Evolutionary conservation across 2,329 filamentous ascomycete genomes (phyloP).

Genomic region (Chaetomiaceae sp.): DNA sequence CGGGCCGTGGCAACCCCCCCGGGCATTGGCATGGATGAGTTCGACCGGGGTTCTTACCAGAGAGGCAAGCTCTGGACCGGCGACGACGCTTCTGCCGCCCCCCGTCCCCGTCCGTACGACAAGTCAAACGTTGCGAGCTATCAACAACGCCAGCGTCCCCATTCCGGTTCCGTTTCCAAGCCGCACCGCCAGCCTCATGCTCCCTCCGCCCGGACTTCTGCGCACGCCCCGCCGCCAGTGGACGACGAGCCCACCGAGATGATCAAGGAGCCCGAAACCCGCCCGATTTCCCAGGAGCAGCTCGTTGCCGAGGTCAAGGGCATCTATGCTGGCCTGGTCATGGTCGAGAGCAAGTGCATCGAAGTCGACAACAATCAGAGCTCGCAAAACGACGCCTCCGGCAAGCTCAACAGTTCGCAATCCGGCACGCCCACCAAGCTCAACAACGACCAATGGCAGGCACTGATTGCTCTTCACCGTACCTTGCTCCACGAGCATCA

Average conservation of each 20-base stretch:
- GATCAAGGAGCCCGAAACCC: slow-evolving; percentile 52
- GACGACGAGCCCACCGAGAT: slow-evolving; percentile 20
- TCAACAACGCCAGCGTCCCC: slow-evolving; percentile 14
- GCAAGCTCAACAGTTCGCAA: slow-evolving; percentile 43
- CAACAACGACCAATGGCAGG: slow-evolving; percentile 72
- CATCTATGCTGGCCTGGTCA: slow-evolving; percentile 75
- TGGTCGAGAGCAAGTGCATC: slow-evolving; percentile 84
- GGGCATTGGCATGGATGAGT: slow-evolving; percentile 7
- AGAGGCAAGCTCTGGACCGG: slow-evolving; percentile 21
- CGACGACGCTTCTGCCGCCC: slow-evolving; percentile 7
- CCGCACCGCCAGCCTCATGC: slow-evolving; percentile 8
- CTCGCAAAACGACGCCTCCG: slow-evolving; percentile 36
- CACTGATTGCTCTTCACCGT: slow-evolving; percentile 72
- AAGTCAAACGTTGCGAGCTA: slow-evolving; percentile 20
- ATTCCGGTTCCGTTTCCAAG: slow-evolving; percentile 12
- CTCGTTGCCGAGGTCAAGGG: slow-evolving; percentile 74
- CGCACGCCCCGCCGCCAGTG: slow-evolving; percentile 3
- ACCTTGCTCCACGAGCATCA: slow-evolving; percentile 78
- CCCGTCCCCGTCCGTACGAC: slow-evolving; percentile 14
- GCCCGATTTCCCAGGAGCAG: slow-evolving; percentile 69
- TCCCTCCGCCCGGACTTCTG: background rate
- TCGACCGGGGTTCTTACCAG: slow-evolving; percentile 13
- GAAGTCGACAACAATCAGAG: slow-evolving; percentile 66
- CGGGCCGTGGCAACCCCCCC: slow-evolving; percentile 2
- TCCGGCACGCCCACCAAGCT: slow-evolving; percentile 39